Evolutionary conservation across 441 rosid genomes (phyloP), one percentile per base, ranked within the genome.

Genomic region (Mallotus repandus): DNA sequence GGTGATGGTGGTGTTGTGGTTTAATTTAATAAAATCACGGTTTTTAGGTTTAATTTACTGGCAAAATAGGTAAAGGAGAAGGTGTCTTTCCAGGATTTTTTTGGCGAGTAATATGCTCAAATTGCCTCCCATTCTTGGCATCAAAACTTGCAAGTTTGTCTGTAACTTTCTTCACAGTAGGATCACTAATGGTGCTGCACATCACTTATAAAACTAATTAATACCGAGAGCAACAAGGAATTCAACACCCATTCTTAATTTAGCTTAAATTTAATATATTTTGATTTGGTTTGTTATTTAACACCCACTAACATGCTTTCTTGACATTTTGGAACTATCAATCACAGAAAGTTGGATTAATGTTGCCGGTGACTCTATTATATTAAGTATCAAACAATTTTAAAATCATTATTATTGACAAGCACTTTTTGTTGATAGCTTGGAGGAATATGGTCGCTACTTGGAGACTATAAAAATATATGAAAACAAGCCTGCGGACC

Each of bases 201-300:
- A 88, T 96, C 95, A 96, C 99, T 93, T 89, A 96, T 74, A 96
- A 93, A 96, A 96, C 96, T 85, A 94, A 89, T 96, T 96, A 91
- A 93, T 89, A 93, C 96, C 89, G 73, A 90, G 91, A 84, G 88
- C 95, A 90, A 93, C 92, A 91, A 89, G 82, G n/a, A 89, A 93
- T n/a, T n/a, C n/a, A n/a, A n/a, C n/a, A n/a, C n/a, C n/a, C 19
- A 7, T 69, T 69, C 56, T 18, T 10, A 29, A 21, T 55, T 46
- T 45, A n/a, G 18, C 22, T n/a, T n/a, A 7, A 32, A 19, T n/a
- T n/a, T n/a, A 32, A 32, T 32, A 32, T 32, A 32, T 32, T 11
- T 11, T 32, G 10, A 18, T 62, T 19, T 60, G 6, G 25, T 49
- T 7, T 49, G 19, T 29, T 35, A 35, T 67, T 66, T 10, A 19